Base-by-base conservation (phyloP, 2,329 filamentous ascomycete species). In the Spiromastix sp. region DNA sequence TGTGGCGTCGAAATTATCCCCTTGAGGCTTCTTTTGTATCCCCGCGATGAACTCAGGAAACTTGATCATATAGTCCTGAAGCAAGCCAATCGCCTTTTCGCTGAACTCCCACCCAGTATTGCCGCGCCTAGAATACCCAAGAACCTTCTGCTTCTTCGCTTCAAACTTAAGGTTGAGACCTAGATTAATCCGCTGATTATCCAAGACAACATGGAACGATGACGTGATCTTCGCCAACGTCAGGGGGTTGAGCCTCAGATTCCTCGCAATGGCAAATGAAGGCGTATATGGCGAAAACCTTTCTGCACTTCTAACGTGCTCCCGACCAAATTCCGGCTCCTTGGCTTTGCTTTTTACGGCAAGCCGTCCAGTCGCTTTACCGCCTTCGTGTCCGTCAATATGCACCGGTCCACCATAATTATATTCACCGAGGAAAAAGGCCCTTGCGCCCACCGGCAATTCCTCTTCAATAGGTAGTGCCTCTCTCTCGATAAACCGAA, bases 161-260 rank as follows among this genome's bases (percentile, higher is more conserved):
- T 98, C 91, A 41, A 98, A 98, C 58, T 98, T 98, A 46, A 98
- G 71, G 52, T 98, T 98, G 42, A 98, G 69, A 0, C 91, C 91
- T 16, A 98, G 67, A 50, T 98, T 98, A 42, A 94, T 71, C 48
- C 84, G 82, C 39, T 86, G 68, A 17, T 83, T 85, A 38, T 85
- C 85, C 3, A 89, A 77, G 12, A 77, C 76, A 38, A 98, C 83
- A 36, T 80, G 82, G 58, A 93, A 96, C 0, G 89, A 87, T 2
- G 91, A 93, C 0, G 91, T 96, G 50, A 98, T 83, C 68, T 94
- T 98, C 60, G 87, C 93, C 20, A 98, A 67, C 2, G 91, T 82
- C 32, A 98, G 69, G 5, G 87, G 81, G 45, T 93, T 87, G 42
- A 98, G 68, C 4, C 75, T 72, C 8, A 98, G 69, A 54, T 81